Percentiles rank a stretch among this genome's conserved stretches.
These are phyloP conservation scores for Agastache rugosa DNA, from an alignment of 257 asterid genomes.

Conservation along the genomic window DNA sequence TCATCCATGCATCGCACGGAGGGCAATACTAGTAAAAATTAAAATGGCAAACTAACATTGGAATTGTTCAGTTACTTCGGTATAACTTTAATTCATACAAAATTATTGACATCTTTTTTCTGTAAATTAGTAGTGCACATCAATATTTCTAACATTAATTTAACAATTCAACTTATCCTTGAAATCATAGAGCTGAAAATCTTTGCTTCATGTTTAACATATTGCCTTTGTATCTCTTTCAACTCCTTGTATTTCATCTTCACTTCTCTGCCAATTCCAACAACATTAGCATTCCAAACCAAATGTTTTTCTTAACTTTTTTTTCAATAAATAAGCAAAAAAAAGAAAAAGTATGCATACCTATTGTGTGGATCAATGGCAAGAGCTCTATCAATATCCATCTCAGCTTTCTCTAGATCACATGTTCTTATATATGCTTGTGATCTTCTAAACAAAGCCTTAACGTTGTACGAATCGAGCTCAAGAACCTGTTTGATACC, in stretches of 20 bases:
- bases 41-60: no score
- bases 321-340: neutral
- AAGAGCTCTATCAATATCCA: constrained; percentile 52
- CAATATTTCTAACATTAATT: no score
- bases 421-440: constrained; percentile 53
- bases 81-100: no score
- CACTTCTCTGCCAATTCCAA: constrained; percentile 50
- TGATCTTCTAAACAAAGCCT: constrained; percentile 69
- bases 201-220: constrained; percentile 51
- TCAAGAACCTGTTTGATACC: constrained; percentile 50
- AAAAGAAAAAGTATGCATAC: constrained; percentile 30
- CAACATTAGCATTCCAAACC: neutral
- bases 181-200: constrained; percentile 58
- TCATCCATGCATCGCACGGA: no score
- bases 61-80: no score
- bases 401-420: constrained; percentile 60
- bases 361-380: constrained; percentile 59
- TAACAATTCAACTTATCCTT: constrained; percentile 33
- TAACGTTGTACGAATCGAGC: constrained; percentile 48
- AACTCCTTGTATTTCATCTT: constrained; percentile 52
- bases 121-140: no score
- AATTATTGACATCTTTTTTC: no score
- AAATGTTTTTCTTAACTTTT: neutral
- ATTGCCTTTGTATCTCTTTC: constrained; percentile 52
- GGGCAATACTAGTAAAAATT: no score